A percentile compares a stretch with the other conserved stretches of the same genome.
Evolutionary conservation across 768 basidiomycete genomes (phyloP).

Genomic region (Mycena belliarum): DNA sequence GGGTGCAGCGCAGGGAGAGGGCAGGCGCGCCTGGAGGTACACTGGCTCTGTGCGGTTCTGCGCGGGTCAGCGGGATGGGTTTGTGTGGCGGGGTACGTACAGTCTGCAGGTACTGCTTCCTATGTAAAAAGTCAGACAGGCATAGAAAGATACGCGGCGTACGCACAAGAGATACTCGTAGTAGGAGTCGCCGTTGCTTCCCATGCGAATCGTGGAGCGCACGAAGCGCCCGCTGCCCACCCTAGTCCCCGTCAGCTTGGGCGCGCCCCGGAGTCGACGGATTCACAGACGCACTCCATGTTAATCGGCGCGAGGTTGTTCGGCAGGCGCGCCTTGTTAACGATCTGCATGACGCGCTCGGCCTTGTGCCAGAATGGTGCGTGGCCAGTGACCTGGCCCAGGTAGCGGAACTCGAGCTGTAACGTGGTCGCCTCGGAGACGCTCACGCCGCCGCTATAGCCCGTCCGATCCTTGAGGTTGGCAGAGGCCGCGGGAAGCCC

Average conservation of each 20-base stretch:
- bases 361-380: conserved; percentile 65
- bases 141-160: not conserved
- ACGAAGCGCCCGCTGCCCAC: conserved; percentile 26
- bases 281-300: conserved; percentile 56
- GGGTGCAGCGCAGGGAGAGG: too few species aligned
- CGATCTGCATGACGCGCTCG: conserved; percentile 65
- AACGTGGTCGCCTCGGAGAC: conserved; percentile 73
- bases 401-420: conserved; percentile 77
- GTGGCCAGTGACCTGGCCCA: conserved; percentile 63
- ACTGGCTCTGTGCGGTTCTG: conserved; percentile 59
- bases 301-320: conserved; percentile 72
- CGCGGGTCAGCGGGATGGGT: not conserved
- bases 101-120: conserved; percentile 68
- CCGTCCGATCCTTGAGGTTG: conserved; percentile 58
- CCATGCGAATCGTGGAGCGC: conserved; percentile 67
- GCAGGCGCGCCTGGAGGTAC: conserved; percentile 51
- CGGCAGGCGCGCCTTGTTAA: conserved; percentile 48
- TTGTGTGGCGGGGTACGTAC: conserved; percentile 30
- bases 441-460: conserved; percentile 41
- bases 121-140: not conserved
- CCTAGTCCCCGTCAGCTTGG: not conserved
- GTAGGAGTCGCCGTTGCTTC: conserved; percentile 78
- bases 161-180: conserved; percentile 73
- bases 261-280: not conserved
- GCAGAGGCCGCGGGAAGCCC: conserved; percentile 66